These are phyloP conservation scores for Rhizopogon rudus DNA, from an alignment of 768 basidiomycete genomes.

Conservation along the genomic window DNA sequence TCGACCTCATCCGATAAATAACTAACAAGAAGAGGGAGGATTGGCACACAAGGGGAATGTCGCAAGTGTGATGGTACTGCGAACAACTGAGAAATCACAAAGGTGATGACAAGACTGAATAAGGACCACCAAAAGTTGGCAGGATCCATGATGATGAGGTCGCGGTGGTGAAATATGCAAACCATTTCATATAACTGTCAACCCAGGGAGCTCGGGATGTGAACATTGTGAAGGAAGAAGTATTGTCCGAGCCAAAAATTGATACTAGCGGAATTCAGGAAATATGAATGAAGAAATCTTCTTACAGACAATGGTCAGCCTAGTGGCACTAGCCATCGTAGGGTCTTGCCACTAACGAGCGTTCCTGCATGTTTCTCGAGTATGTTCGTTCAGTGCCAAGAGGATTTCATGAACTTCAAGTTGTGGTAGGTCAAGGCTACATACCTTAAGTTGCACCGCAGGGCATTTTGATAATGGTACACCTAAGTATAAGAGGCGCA, in stretches of 20 bases:
- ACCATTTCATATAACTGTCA: neutral
- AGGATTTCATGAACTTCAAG: no score
- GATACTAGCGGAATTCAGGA: neutral
- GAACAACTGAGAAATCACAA: neutral
- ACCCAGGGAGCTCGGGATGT: no score
- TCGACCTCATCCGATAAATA: slow-evolving; percentile 31
- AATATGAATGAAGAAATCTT: neutral
- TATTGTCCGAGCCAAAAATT: no score
- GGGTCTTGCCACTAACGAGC: neutral
- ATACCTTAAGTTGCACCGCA: no score
- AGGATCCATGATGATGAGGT: neutral
- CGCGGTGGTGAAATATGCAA: neutral
- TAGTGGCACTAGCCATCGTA: neutral
- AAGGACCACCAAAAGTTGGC: neutral
- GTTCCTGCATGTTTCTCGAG: neutral
- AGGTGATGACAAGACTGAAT: neutral
- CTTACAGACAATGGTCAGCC: neutral
- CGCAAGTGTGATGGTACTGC: slow-evolving; percentile 24
- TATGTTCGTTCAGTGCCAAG: no score
- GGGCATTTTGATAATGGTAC: no score
- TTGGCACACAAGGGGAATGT: slow-evolving; percentile 32
- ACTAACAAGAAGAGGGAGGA: slow-evolving; percentile 27
- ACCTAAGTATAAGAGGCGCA: no score
- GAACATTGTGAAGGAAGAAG: no score
- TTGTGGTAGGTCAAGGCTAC: no score